A percentile compares a stretch with the other conserved stretches of the same genome.
phyloP scores from a whole-genome alignment of 2,329 filamentous ascomycete genomes.

The Scleromitrula shiraiana region DNA sequence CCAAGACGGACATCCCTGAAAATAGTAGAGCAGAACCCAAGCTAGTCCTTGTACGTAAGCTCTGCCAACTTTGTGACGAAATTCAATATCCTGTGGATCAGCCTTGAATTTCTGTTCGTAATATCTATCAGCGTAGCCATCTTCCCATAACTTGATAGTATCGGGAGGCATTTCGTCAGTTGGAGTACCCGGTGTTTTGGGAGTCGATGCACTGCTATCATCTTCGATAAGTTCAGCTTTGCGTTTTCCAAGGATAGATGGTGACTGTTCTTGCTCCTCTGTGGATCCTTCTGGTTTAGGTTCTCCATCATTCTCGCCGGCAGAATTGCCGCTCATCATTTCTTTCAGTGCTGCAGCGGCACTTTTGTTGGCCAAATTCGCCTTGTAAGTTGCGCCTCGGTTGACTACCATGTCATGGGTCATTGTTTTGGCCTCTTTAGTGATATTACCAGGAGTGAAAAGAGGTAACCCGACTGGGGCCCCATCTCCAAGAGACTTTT shows the following conservation, averaged over 20 bases:
- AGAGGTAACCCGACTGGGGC: slow-evolving; percentile 43
- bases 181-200: slow-evolving; percentile 37
- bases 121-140: slow-evolving; percentile 90
- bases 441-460: slow-evolving; percentile 48
- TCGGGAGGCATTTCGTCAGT: slow-evolving; percentile 63
- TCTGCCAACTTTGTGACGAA: slow-evolving; percentile 79
- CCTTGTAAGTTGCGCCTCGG: slow-evolving; percentile 54
- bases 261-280: slow-evolving; percentile 33
- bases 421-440: slow-evolving; percentile 50
- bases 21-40: slow-evolving; percentile 96
- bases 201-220: slow-evolving; percentile 45
- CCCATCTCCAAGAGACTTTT: slow-evolving; percentile 15
- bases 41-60: slow-evolving; percentile 92
- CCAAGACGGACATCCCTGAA: slow-evolving; percentile 97
- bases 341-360: slow-evolving; percentile 84
- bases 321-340: slow-evolving; percentile 44
- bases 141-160: slow-evolving; percentile 86
- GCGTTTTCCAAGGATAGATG: slow-evolving; percentile 60
- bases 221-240: slow-evolving; percentile 66
- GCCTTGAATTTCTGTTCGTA: slow-evolving; percentile 95
- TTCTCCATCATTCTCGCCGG: slow-evolving; percentile 13
- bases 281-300: slow-evolving; percentile 8
- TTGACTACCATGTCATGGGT: slow-evolving; percentile 89
- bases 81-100: slow-evolving; percentile 70
- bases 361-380: slow-evolving; percentile 84